Evolutionary conservation across 2,329 filamentous ascomycete species (phyloP).

Genomic region (Purpureocillium takamizusanense): DNA sequence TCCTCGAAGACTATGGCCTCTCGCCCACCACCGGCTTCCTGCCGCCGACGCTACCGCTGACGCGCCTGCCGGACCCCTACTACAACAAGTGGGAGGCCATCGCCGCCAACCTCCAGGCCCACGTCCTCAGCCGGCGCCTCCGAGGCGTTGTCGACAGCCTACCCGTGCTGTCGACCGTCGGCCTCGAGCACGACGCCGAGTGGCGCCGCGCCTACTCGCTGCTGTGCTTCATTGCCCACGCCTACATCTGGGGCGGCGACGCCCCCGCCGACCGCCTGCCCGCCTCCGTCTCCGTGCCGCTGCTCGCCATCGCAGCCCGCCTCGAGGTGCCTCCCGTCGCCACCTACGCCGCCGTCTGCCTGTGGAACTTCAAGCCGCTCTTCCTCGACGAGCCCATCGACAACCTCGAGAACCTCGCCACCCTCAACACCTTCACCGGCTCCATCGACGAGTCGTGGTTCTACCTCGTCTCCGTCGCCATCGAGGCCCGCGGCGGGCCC

Average conservation of each 20-base stretch:
- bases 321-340: slow-evolving; percentile 88
- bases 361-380: slow-evolving; percentile 96
- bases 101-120: slow-evolving; percentile 72
- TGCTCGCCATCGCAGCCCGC: slow-evolving; percentile 65
- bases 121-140: slow-evolving; percentile 78
- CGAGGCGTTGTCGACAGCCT: slow-evolving; percentile 71
- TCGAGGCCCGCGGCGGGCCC: slow-evolving; percentile 83
- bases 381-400: slow-evolving; percentile 77
- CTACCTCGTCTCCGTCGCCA: slow-evolving; percentile 89
- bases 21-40: slow-evolving; percentile 78
- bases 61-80: slow-evolving; percentile 76
- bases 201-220: slow-evolving; percentile 91
- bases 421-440: slow-evolving; percentile 84
- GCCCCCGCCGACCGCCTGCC: slow-evolving; percentile 71
- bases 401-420: slow-evolving; percentile 78
- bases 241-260: slow-evolving; percentile 93
- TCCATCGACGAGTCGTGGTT: slow-evolving; percentile 98
- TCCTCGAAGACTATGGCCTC: slow-evolving; percentile 70
- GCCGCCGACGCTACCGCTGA: slow-evolving; percentile 69
- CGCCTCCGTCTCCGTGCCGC: slow-evolving; percentile 71
- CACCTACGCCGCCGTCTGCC: slow-evolving; percentile 81
- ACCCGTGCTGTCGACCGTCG: slow-evolving; percentile 73
- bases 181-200: slow-evolving; percentile 75
- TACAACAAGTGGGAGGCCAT: slow-evolving; percentile 93
- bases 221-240: slow-evolving; percentile 84